Evolutionary conservation across 805 yeast species (phyloP).

Genomic region (Millerozyma miso): DNA sequence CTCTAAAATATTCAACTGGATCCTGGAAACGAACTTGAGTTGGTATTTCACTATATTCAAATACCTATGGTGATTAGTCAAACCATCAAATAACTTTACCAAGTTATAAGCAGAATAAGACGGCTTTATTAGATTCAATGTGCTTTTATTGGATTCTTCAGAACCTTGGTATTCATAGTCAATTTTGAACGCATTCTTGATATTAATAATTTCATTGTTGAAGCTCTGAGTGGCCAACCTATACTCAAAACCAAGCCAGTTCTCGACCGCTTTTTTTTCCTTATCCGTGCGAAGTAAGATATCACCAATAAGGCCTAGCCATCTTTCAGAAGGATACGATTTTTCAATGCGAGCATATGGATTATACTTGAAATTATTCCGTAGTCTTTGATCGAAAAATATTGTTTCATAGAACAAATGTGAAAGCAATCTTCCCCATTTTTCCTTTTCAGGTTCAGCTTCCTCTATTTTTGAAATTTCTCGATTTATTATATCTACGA

Average conservation of each 20-base stretch:
- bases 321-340: conserved; percentile 24
- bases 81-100: conserved; percentile 51
- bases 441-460: conserved; percentile 20
- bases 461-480: conserved; percentile 15
- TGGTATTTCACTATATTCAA: conserved; percentile 49
- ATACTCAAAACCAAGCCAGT: conserved; percentile 54
- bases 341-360: conserved; percentile 29
- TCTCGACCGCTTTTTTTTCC: conserved; percentile 27
- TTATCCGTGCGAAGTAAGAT: conserved; percentile 28
- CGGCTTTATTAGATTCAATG: conserved; percentile 33
- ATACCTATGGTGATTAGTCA: conserved; percentile 51
- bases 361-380: conserved; percentile 41
- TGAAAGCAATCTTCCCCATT: conserved; percentile 46
- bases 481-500: conserved; percentile 20
- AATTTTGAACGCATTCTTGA: conserved; percentile 49
- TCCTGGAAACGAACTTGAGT: conserved; percentile 50
- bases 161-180: conserved; percentile 47
- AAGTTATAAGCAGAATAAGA: conserved; percentile 60
- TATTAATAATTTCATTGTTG: conserved; percentile 43
- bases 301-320: conserved; percentile 49
- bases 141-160: conserved; percentile 11
- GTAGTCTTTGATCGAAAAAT: conserved; percentile 51
- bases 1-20: conserved; percentile 57
- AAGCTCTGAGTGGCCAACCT: conserved; percentile 49
- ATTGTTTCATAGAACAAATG: conserved; percentile 58